These are phyloP conservation scores for Antrodiella citrinella DNA, from an alignment of 768 basidiomycete species.

Conservation along the genomic window DNA sequence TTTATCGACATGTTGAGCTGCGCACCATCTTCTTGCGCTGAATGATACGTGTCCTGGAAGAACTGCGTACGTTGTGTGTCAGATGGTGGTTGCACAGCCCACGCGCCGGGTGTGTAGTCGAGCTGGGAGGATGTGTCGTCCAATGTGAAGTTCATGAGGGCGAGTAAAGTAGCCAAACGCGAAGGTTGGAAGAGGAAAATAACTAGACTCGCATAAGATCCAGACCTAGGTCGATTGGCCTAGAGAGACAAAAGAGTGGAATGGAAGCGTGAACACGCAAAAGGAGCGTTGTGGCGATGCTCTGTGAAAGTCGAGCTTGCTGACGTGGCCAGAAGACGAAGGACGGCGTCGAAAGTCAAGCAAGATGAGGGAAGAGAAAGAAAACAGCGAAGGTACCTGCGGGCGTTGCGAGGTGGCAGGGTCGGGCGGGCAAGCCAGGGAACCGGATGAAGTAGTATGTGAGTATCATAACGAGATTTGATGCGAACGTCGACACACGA, in stretches of 20 bases:
- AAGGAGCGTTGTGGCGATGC: no score
- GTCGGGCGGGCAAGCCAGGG: background rate
- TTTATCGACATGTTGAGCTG: conserved; percentile 15
- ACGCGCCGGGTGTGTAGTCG: conserved; percentile 14
- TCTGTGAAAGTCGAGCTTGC: no score
- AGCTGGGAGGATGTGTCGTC: conserved; percentile 21
- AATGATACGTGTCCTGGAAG: conserved; percentile 22
- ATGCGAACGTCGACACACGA: background rate
- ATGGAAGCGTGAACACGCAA: no score
- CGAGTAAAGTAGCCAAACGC: background rate
- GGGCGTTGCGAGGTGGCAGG: background rate
- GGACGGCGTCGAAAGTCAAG: background rate
- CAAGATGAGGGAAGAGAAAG: background rate
- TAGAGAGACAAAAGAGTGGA: no score
- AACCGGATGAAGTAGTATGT: background rate
- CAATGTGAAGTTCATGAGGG: conserved; percentile 22
- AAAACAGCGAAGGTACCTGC: background rate
- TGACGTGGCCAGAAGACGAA: background rate
- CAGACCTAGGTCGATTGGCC: background rate
- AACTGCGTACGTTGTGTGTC: conserved; percentile 14
- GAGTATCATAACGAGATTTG: background rate
- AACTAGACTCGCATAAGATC: background rate
- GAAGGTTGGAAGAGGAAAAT: background rate
- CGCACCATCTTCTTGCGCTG: conserved; percentile 16
- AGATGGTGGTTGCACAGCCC: conserved; percentile 17